Base-by-base conservation (phyloP, 2,329 filamentous ascomycete genomes). In the Clonostachys chloroleuca region DNA sequence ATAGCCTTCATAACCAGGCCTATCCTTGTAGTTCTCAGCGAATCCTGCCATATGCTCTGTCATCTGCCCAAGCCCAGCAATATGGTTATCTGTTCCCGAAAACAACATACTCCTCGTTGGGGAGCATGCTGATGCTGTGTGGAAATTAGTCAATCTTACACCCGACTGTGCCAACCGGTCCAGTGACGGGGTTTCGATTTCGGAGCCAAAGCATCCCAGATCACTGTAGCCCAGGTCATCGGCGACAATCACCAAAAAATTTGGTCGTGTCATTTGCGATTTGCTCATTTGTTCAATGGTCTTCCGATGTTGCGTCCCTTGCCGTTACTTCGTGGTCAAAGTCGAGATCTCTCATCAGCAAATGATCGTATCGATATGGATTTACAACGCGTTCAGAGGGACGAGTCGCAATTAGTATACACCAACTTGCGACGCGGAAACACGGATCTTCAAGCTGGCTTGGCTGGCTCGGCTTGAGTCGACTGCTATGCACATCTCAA, bases 91-190 rank as follows among this genome's bases (percentile, higher is more conserved):
- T 1, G 58, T 59, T 7, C 59, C 59, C 8, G 80, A 83, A 72
- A 85, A 77, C 52, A 86, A 73, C 82, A 86, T 86, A n/a, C 81
- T 78, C 39, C 81, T 69, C 4, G 80, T 81, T 2, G 83, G 83
- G 45, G 80, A 84, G 61, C 81, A 86, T 45, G 81, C 81, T 4
- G 81, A 77, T 0, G 83, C 81, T 2, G 80, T 77, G 56, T 86
- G 82, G 59, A 83, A 85, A 54, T 83, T 78, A 0, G 80, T 84
- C 56, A 84, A 81, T 6, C 80, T 74, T 16, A 84, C 61, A 10
- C 52, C 54, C 44, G 61, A 57, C 14, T 69, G 63, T 4, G 75
- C 71, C 3, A 63, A 52, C n/a, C 44, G 47, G 34, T 62, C 55
- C 14, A 65, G 56, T 6, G 60, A 53, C 6, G 63, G 60, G 0